Evolutionary conservation across 495 filamentous ascomycete genomes (phyloP), one percentile per base, ranked within the genome.

Genomic region (Ascobolus immersus): DNA sequence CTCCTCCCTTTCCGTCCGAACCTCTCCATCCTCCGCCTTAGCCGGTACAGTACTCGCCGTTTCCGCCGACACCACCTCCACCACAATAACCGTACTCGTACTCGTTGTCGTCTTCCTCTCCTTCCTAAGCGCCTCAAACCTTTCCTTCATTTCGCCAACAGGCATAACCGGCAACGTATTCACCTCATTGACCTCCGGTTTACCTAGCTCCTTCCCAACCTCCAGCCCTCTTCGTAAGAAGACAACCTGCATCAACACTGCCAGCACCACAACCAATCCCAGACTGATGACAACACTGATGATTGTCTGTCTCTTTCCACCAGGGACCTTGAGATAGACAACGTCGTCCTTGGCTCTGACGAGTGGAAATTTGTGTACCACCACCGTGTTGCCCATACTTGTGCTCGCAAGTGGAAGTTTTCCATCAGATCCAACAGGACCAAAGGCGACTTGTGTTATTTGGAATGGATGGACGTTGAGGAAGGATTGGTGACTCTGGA

Each of bases 401-500:
- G 77, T 71, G 31, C 76, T 86, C 12, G 79, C 82, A 5, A 96
- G 63, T 1, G 57, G 47, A 7, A 59, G 54, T 24, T 55, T 56
- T 28, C 60, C 36, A 0, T 73, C 73, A 4, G 70, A 58, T 19
- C 48, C 52, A 49, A 77, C 77, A 18, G 62, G 60, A 5, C 81
- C 82, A 50, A 93, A 86, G 36, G 63, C 59, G 31, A 92, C 58
- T 41, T 71, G 73, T 3, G 84, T 93, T 50, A 92, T 89, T 39
- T 78, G 71, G 28, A 73, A 65, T 1, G 75, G 67, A 50, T 93
- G 86, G 11, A 80, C 80, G 15, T 70, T 56, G 34, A 62, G 65
- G 49, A 77, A 73, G 0, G 59, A 52, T 34, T 55, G 56, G 42
- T n/a, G n/a, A n/a, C n/a, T n/a, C n/a, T n/a, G n/a, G n/a, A n/a